Conservation (phyloP, 164 flowering plant species). For the Liriodendron chinense region DNA sequence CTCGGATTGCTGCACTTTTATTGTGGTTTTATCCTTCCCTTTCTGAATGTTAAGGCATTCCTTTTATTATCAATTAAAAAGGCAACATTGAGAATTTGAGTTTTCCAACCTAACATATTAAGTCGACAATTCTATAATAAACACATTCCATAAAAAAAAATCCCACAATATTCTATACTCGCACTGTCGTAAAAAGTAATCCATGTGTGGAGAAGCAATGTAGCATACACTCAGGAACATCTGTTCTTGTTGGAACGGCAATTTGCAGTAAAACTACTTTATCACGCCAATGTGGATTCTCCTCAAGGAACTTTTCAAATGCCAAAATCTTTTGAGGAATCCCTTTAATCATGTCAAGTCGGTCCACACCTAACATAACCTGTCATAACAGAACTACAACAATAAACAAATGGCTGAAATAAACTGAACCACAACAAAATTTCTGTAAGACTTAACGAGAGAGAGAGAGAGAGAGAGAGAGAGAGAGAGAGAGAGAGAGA, state of each 20-base stretch:
- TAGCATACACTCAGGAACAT: conserved; percentile 86
- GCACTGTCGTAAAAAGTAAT: not conserved
- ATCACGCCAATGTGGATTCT: conserved; percentile 68
- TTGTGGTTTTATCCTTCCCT: not conserved
- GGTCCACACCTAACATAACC: conserved; percentile 95
- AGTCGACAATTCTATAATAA: not conserved
- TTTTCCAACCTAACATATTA: not conserved
- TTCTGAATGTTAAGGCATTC: not conserved
- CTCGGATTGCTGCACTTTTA: not conserved
- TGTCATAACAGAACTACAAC: conserved; percentile 16
- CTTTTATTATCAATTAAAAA: not conserved
- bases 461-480: too few relatives aligned
- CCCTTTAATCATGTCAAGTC: conserved; percentile 95
- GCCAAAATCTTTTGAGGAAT: conserved; percentile 94
- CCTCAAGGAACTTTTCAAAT: conserved; percentile 95
- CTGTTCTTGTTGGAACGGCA: conserved; percentile 96
- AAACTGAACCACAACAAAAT: not conserved
- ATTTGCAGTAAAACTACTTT: conserved; percentile 87
- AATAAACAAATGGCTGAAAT: not conserved
- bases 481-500: too few relatives aligned
- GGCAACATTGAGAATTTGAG: not conserved
- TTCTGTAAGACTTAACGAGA: not conserved
- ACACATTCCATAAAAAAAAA: not conserved
- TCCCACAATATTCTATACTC: not conserved
- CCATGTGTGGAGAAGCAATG: conserved; percentile 3